Base-by-base conservation (phyloP, 2,329 filamentous ascomycete species). In the Fusarium xyrophilum region DNA sequence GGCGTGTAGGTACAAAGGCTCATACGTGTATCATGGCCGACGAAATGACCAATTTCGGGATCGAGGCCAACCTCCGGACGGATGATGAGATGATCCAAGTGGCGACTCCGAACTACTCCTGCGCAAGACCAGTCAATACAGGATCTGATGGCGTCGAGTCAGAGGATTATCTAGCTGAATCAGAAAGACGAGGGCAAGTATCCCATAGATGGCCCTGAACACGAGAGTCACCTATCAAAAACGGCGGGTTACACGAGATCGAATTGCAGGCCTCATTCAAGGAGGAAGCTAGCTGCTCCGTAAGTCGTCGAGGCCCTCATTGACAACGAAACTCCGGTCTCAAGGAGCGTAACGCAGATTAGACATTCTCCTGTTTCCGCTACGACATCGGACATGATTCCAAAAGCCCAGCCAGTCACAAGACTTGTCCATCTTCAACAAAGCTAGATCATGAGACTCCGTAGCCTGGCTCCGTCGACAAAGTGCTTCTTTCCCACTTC, bases 401-500 rank as follows among this genome's bases (percentile, higher is more conserved):
- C 25, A 25, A 25, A 25, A 25, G 25, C 25, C 7, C 25, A 25
- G 25, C 25, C 17, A 35, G 46, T 12, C 5, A 36, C 17, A 6
- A 25, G 7, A 25, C 25, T 25, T 5, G 7, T 7, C 1, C 19
- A 7, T 4, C 21, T 8, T 5, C 14, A 11, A n/a, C n/a, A n/a
- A n/a, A n/a, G n/a, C n/a, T n/a, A n/a, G n/a, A n/a, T n/a, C n/a
- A n/a, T n/a, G n/a, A n/a, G n/a, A 1, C 36, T 33, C 13, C 0
- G 7, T 4, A 27, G 21, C 38, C 9, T 19, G n/a, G 13, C 0
- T 6, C 2, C 17, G 17, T n/a, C 7, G 1, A 21, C 2, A 9
- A 19, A 6, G 13, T 13, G 6, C 5, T 11, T 1, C 5, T 14
- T 14, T 48, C 40, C 52, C 52, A 55, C 40, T 28, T 55, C 52